Evolutionary conservation across 1,139 yeast genomes (phyloP).

Genomic region (Suhomyces wounanorum): DNA sequence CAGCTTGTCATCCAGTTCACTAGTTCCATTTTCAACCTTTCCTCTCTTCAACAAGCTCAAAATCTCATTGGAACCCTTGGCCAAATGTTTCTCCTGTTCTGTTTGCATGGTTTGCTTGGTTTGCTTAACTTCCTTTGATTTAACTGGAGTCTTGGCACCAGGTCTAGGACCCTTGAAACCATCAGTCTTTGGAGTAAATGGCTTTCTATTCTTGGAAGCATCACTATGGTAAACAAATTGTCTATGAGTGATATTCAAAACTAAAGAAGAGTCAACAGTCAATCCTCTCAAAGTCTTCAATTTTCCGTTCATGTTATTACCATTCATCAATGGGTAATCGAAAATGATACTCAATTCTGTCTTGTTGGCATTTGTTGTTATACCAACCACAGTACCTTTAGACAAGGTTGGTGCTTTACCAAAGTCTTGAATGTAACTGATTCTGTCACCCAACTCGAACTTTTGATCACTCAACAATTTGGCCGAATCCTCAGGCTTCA

Average conservation of each 20-base stretch:
- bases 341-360: slow-evolving; percentile 72
- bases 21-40: slow-evolving; percentile 16
- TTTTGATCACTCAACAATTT: slow-evolving; percentile 73
- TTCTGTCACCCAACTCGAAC: slow-evolving; percentile 87
- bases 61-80: slow-evolving; percentile 26
- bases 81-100: slow-evolving; percentile 12
- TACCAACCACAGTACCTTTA: slow-evolving; percentile 89
- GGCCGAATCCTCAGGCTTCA: slow-evolving; percentile 74
- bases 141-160: slow-evolving; percentile 26
- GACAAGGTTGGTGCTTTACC: slow-evolving; percentile 89
- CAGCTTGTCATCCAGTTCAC: slow-evolving; percentile 14
- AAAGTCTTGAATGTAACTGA: slow-evolving; percentile 78
- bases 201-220: slow-evolving; percentile 55
- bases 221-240: slow-evolving; percentile 78
- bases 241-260: slow-evolving; percentile 71
- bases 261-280: slow-evolving; percentile 77
- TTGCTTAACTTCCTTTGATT: slow-evolving; percentile 18
- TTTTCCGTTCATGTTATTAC: slow-evolving; percentile 78
- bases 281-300: slow-evolving; percentile 79
- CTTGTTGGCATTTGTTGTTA: slow-evolving; percentile 62
- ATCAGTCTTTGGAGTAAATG: slow-evolving; percentile 25
- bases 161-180: slow-evolving; percentile 22
- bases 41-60: slow-evolving; percentile 31
- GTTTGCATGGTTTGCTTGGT: slow-evolving; percentile 15
- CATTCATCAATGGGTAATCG: slow-evolving; percentile 81